These are phyloP conservation scores for Hymenoscyphus infarciens DNA, from an alignment of 2,329 filamentous ascomycete genomes.

Conservation along the genomic window DNA sequence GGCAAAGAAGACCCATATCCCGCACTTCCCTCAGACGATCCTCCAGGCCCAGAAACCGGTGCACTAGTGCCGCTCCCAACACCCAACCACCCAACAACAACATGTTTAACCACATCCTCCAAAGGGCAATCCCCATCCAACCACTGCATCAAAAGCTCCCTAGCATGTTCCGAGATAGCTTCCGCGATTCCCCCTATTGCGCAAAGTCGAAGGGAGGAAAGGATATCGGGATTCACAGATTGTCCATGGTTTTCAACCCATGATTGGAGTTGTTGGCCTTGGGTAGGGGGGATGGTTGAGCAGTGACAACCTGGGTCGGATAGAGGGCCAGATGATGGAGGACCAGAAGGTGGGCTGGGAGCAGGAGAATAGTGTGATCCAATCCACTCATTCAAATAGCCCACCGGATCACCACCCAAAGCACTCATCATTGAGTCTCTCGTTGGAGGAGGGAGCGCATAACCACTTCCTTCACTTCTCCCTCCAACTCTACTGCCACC, in stretches of 20 bases:
- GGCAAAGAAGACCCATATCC: not conserved
- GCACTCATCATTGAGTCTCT: not conserved
- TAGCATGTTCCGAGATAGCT: not conserved
- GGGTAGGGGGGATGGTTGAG: not conserved
- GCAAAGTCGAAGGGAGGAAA: not conserved
- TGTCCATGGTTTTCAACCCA: not conserved
- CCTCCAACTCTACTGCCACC: too few species aligned
- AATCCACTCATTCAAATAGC: not conserved
- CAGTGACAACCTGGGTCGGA: not conserved
- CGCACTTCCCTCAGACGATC: not conserved
- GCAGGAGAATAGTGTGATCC: not conserved
- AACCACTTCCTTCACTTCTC: not conserved
- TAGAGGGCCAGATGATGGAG: not conserved
- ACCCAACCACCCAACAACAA: not conserved
- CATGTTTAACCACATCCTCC: not conserved
- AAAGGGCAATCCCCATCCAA: not conserved
- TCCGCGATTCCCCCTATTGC: conserved; percentile 2
- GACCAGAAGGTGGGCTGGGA: not conserved
- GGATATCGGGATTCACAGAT: not conserved
- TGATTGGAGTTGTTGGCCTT: not conserved
- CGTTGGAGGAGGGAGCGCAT: not conserved
- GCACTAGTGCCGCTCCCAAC: not conserved
- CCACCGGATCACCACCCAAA: not conserved
- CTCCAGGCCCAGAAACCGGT: not conserved
- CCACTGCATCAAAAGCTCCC: not conserved